Base-by-base conservation (phyloP, 306 rosid genomes). In the Ochetophila trinervis region DNA sequence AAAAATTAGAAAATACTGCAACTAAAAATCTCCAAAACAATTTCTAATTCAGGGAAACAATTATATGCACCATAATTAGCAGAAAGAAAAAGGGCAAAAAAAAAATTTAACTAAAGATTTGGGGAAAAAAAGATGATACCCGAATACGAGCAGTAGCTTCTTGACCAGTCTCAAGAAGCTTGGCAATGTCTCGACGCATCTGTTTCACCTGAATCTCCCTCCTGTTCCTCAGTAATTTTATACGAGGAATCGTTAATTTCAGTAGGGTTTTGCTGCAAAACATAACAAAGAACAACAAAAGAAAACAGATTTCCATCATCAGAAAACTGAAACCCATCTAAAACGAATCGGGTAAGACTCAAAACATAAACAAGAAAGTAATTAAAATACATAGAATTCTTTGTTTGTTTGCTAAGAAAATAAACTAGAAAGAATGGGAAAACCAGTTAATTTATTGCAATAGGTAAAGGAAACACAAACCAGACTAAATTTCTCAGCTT, bases 61-160 rank as follows among this genome's bases (percentile, higher is more conserved):
- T 47, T 18, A 52, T 40, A 13, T n/a, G 8, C 13, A 47, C 37
- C 61, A 23, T 2, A 53, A 22, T 18, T 42, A 24, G 60, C 57
- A 27, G 20, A 45, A 20, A 36, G n/a, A 44, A 21, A 42, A 18
- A 51, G n/a, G n/a, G n/a, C 47, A 1, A 5, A 40, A 50, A 60
- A 37, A 48, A 24, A 61, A 78, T 68, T 16, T 35, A 22, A 3
- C 20, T 11, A 18, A 12, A 27, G 15, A 20, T 4, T 18, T 12
- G 35, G 34, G 18, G 4, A 50, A 56, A 15, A 23, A 13, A 53
- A 17, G 23, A 53, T 49, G 9, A 40, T 84, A 93, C 97, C 85
- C 98, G 82, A 51, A 93, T 87, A 6, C 97, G 92, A 74, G 98
- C 98, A 2, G 98, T 93, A 75, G 98, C 98, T 80, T 93, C 97